Base-by-base conservation (phyloP, 2,329 filamentous ascomycete species). In the Fusarium mexicanum region DNA sequence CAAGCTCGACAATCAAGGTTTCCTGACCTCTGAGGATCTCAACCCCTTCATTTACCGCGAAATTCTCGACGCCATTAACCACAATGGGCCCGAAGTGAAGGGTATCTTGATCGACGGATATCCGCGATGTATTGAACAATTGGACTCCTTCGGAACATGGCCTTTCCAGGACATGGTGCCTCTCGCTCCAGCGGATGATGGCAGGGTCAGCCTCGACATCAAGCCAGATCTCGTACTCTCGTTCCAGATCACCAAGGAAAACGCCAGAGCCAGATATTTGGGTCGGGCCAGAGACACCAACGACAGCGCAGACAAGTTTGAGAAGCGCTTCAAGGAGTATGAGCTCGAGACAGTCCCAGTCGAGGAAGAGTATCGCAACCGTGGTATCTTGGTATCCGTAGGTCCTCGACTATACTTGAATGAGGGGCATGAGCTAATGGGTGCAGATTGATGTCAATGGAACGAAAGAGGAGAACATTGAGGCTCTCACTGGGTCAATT, bases 101-200 rank as follows among this genome's bases (percentile, higher is more conserved):
- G 41, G 40, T 5, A 37, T 47, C n/a, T 24, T 59, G 18, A 3
- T 59, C n/a, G 55, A 59, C n/a, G 55, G 55, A 20, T 59, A 46
- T 46, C 55, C 55, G 2, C 31, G 41, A 47, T 47, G 31, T 5
- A n/a, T 58, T 16, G 31, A 47, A 11, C 55, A 58, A 13, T 18
- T 46, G 22, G 41, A 58, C 5, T 46, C 55, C 2, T 35, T 46
- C 7, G 40, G 41, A 2, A 16, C 9, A 11, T 58, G 55, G 41
- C 55, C 55, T 6, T 58, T n/a, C 10, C 55, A 58, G 8, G n/a
- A 37, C 9, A 14, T 13, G 9, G 12, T 26, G 8, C 41, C 41
- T 17, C 55, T 58, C 10, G 7, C 40, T 7, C n/a, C 31, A 5
- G 9, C 29, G 5, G 9, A 18, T 3, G 29, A 29, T 16, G n/a